Conservation (phyloP, 2,329 filamentous ascomycete genomes). For the Apiospora pterosperma region DNA sequence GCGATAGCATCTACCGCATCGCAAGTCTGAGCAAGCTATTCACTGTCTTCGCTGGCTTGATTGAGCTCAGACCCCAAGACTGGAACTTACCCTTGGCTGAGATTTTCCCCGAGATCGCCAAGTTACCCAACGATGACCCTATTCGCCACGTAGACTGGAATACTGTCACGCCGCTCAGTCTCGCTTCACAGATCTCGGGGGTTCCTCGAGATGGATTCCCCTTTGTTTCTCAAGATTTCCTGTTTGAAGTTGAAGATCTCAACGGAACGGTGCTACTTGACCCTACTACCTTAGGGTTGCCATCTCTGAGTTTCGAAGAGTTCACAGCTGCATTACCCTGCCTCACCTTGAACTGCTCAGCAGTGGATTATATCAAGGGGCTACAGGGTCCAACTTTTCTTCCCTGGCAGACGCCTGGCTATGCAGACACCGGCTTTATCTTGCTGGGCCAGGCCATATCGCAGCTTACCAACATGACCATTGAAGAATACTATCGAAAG, state of each 20-base stretch:
- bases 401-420: constrained; percentile 19
- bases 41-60: constrained; percentile 34
- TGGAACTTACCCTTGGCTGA: constrained; percentile 31
- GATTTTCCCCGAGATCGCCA: constrained; percentile 26
- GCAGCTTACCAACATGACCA: constrained; percentile 13
- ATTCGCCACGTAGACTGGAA: constrained; percentile 26
- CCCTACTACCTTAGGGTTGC: not conserved
- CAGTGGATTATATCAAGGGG: constrained; percentile 20
- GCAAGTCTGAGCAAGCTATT: constrained; percentile 37
- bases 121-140: constrained; percentile 11
- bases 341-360: constrained; percentile 13
- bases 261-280: not conserved
- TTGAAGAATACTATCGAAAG: constrained; percentile 15
- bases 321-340: not conserved
- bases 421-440: constrained; percentile 22
- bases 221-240: constrained; percentile 10
- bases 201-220: constrained; percentile 20
- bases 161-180: constrained; percentile 27
- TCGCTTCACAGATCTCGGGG: constrained; percentile 29
- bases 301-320: not conserved
- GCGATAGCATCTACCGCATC: constrained; percentile 39
- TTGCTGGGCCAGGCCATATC: constrained; percentile 21
- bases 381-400: constrained; percentile 20
- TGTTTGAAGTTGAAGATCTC: not conserved
- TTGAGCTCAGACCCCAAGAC: constrained; percentile 28